phyloP scores from a whole-genome alignment of 2,329 filamentous ascomycete genomes.

The Aspergillus sp. region DNA sequence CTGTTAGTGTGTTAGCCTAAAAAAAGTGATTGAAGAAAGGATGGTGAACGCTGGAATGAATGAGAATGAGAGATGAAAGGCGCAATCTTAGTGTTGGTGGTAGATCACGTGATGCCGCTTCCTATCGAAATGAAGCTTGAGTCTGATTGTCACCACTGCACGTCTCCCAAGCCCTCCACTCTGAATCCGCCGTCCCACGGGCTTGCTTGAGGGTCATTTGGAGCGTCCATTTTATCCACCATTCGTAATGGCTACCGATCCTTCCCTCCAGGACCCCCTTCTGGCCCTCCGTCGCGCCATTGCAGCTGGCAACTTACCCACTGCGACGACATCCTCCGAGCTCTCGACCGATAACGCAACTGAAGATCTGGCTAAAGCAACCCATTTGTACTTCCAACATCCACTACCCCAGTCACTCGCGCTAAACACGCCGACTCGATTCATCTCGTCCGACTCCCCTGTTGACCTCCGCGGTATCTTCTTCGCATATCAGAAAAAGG shows the following conservation, averaged over 20 bases:
- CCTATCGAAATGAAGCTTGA: slow-evolving; percentile 1
- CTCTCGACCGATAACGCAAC: slow-evolving; percentile 59
- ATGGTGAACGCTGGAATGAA: background rate
- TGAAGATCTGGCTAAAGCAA: slow-evolving; percentile 69
- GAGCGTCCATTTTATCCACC: slow-evolving; percentile 1
- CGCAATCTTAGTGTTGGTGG: background rate
- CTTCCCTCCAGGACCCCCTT: slow-evolving; percentile 66
- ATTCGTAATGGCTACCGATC: slow-evolving; percentile 54
- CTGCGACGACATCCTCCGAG: slow-evolving; percentile 71
- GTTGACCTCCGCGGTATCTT: slow-evolving; percentile 92
- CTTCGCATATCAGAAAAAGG: slow-evolving; percentile 93
- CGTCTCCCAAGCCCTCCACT: background rate
- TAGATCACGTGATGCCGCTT: background rate
- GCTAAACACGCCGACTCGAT: slow-evolving; percentile 76
- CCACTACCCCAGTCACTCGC: slow-evolving; percentile 63
- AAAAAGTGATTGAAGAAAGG: background rate
- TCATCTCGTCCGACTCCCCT: slow-evolving; percentile 66
- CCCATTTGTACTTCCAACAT: slow-evolving; percentile 71
- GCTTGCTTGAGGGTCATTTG: background rate
- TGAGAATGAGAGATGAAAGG: background rate
- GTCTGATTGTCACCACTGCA: background rate
- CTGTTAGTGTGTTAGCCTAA: background rate
- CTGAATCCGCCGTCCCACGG: background rate
- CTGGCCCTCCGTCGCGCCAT: slow-evolving; percentile 82
- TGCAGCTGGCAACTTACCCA: slow-evolving; percentile 65